Evolutionary conservation across 169 alveolate species (phyloP), one percentile per base, ranked within the genome.

Genomic region (Neospora caninum): DNA sequence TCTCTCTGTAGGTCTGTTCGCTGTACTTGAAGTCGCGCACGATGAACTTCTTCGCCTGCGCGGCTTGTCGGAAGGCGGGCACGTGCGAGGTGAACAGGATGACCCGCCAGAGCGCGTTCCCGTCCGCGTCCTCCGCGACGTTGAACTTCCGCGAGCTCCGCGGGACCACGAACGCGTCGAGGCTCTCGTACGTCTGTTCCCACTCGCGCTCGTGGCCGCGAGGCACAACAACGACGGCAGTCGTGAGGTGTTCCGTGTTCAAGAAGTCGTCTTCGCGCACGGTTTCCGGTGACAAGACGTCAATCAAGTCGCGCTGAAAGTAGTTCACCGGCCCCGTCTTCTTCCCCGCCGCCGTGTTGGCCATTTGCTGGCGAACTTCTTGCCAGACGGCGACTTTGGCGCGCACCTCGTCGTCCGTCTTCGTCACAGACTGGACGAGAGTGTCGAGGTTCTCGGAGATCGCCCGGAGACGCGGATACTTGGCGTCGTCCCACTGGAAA

Each of bases 401-500:
- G 73, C 97, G 97, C 73, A 97, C 95, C 34, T 96, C 97, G 43
- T 93, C 96, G 87, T 97, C 97, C 42, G 95, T 94, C 70, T 97
- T 97, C n/a, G 49, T 91, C 80, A 95, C 95, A 25, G 96, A 89
- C 94, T 96, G 97, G 87, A 97, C 93, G 73, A 97, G 94, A 31
- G 95, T 92, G 54, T 96, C 97, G 53, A 95, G 91, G 88, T 95
- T 88, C 83, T 96, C 97, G 94, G 96, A 93, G 91, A 95, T 96
- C 34, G 97, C 94, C 69, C 98, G 95, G 69, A 96, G 92, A 64
- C 97, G 94, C 39, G 98, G 98, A 88, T 91, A 97, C 92, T 97
- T 97, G 53, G 98, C 95, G 87, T 97, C 98, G 89, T 97, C 98
- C 98, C 98, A 97, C 31, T 93, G 93, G 94, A 97, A 97, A 27